These are phyloP conservation scores for Plasmodium chabaudi DNA, from an alignment of 169 alveolate genomes.

Conservation along the genomic window DNA sequence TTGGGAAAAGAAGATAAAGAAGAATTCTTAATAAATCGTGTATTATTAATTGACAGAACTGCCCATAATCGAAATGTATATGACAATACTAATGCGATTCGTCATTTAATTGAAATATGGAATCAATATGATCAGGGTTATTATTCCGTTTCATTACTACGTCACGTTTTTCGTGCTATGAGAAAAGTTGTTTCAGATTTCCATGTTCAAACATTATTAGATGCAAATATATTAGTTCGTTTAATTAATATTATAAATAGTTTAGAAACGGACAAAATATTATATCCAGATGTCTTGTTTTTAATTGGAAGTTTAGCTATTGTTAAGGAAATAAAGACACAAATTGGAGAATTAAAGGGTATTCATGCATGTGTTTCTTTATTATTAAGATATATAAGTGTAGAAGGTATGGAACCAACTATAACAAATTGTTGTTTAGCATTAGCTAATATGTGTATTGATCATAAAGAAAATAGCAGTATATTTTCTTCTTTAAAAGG, in stretches of 20 bases:
- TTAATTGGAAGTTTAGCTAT: conserved; percentile 89
- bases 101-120: conserved; percentile 86
- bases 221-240: conserved; percentile 82
- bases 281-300: conserved; percentile 90
- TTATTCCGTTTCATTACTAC: conserved; percentile 79
- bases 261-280: conserved; percentile 79
- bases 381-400: conserved; percentile 80
- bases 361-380: conserved; percentile 82
- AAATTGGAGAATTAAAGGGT: conserved; percentile 83
- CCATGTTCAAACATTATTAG: conserved; percentile 84
- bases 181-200: conserved; percentile 89
- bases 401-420: conserved; percentile 81
- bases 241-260: conserved; percentile 73
- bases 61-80: conserved; percentile 88
- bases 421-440: conserved; percentile 92
- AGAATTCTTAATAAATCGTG: conserved; percentile 80
- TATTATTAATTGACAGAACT: conserved; percentile 85
- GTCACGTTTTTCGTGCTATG: conserved; percentile 89
- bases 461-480: conserved; percentile 86
- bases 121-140: conserved; percentile 85
- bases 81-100: conserved; percentile 82
- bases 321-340: conserved; percentile 84
- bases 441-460: conserved; percentile 91
- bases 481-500: conserved; percentile 88
- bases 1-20: conserved; percentile 75